Evolutionary conservation across 257 asterid genomes (phyloP), one percentile per base, ranked within the genome.

Genomic region (Fraxinus americana): DNA sequence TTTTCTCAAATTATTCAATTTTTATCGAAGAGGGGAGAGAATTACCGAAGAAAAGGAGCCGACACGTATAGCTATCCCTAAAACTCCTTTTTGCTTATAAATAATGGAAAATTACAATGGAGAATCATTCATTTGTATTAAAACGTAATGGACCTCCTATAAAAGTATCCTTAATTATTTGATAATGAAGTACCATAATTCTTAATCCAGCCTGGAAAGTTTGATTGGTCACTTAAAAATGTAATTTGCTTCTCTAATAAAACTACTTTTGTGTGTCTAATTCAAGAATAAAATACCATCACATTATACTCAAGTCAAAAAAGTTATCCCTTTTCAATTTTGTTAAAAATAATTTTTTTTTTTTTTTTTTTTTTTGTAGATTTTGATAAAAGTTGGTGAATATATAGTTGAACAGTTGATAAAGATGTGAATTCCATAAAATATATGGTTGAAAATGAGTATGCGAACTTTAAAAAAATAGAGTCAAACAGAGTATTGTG

Each of bases 131-230:
- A 25, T 63, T 63, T 63, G 34, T 3, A 14, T 21, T 10, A 63
- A 23, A 63, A 63, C 35, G 68, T 21, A 63, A 11, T 23, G 34
- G 68, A 63, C 68, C 68, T 63, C 34, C 4, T 25, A 2, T 7
- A 61, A 61, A 61, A 61, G 68, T 23, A 61, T 23, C 34, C 19
- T 25, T 10, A 61, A 61, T 61, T 61, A 10, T 61, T 8, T 63
- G 2, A 57, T 2, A 25, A 25, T 25, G 35, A 9, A 23, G 68
- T 63, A 11, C 17, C 17, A 63, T 63, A 25, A 61, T 23, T 21
- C 34, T 25, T 9, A 63, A 63, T 11, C 68, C 68, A 25, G 68
- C 68, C 68, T 63, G 68, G 30, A 63, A 63, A 63, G 68, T 63
- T 63, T 63, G 68, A 63, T 63, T 63, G 34, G 68, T 2, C 35